A percentile compares a stretch with the other conserved stretches of the same genome.
Conservation (phyloP, 257 asterid species). For the Lycium barbarum region DNA sequence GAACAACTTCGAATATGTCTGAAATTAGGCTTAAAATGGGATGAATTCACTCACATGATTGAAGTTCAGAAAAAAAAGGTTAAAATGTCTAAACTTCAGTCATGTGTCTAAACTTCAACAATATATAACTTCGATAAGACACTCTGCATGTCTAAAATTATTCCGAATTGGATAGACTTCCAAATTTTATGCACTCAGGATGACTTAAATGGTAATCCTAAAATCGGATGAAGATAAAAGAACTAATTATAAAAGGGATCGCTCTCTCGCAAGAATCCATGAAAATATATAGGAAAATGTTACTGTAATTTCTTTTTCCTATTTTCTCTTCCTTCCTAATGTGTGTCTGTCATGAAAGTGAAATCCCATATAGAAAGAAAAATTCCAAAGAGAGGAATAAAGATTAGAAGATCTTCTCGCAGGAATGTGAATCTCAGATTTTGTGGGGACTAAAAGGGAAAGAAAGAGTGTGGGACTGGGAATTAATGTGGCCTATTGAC, state of each 20-base stretch:
- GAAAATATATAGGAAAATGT: background rate
- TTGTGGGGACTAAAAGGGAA: slow-evolving; percentile 25
- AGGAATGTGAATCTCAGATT: background rate
- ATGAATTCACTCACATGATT: background rate
- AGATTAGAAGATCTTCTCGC: background rate
- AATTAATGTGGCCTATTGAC: background rate
- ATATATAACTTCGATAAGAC: background rate
- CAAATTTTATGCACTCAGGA: background rate
- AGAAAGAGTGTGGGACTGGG: background rate
- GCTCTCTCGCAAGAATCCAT: background rate
- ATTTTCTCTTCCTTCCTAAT: background rate
- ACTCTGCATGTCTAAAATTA: background rate
- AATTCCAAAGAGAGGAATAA: slow-evolving; percentile 18
- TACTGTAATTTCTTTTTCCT: background rate
- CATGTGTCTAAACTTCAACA: background rate
- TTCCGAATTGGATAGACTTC: background rate
- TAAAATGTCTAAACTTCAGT: background rate
- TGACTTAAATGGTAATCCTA: background rate
- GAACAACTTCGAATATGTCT: background rate
- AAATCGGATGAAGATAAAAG: background rate
- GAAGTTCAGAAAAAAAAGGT: background rate
- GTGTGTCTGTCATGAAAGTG: slow-evolving; percentile 15
- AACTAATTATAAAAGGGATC: background rate
- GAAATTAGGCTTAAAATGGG: background rate
- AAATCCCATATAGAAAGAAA: background rate